Conservation (phyloP, 2,329 filamentous ascomycete species). For the Podosphaera xanthii region DNA sequence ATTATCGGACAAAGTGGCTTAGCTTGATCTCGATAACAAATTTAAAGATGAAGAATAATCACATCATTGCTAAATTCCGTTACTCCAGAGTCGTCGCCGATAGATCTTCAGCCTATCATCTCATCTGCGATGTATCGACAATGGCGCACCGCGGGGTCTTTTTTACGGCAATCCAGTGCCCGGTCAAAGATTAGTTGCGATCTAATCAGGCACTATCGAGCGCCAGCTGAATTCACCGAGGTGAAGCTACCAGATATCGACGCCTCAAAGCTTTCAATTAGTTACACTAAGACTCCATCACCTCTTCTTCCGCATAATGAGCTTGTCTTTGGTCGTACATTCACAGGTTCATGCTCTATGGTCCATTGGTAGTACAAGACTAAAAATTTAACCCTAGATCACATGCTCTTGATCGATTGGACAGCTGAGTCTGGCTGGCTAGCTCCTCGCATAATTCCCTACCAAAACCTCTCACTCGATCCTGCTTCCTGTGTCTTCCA, state of each 20-base stretch:
- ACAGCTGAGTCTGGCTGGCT: conserved; percentile 54
- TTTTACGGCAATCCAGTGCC: no score
- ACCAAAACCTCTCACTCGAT: conserved; percentile 92
- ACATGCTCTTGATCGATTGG: conserved; percentile 95
- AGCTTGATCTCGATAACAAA: no score
- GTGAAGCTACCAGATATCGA: conserved; percentile 33
- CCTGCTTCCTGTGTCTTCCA: conserved; percentile 94
- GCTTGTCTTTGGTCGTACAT: conserved; percentile 72
- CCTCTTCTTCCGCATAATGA: conserved; percentile 50
- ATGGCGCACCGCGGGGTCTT: no score
- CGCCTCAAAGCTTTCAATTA: conserved; percentile 50
- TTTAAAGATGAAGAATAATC: no score
- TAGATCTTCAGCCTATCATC: no score
- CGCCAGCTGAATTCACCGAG: no score
- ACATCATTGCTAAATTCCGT: no score
- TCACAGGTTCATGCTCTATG: conserved; percentile 41
- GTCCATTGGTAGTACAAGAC: neutral
- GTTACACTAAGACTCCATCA: conserved; percentile 56
- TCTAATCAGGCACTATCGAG: no score
- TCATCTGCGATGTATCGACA: no score
- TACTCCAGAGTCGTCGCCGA: no score
- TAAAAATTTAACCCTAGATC: conserved; percentile 33
- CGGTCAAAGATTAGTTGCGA: no score
- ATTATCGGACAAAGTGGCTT: no score
- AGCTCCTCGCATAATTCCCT: conserved; percentile 63